phyloP scores from a whole-genome alignment of 345 rosid species.

The Carallia pectinifolia region DNA sequence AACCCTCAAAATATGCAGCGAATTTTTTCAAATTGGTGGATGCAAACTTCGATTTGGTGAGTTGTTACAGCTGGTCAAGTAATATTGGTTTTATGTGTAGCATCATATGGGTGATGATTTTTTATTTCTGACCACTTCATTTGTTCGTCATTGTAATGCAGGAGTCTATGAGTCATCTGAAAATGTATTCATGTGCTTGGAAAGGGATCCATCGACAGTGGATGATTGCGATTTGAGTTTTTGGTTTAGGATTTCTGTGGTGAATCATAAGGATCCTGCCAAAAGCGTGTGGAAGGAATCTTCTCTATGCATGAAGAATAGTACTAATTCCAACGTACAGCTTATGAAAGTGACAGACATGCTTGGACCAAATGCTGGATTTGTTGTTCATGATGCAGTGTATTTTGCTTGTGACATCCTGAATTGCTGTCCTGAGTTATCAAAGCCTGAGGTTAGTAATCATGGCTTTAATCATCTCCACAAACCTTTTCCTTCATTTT shows the following conservation, averaged over 20 bases:
- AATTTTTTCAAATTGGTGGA: slow-evolving; percentile 20
- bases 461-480: neutral
- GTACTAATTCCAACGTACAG: neutral
- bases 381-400: slow-evolving; percentile 12
- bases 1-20: slow-evolving; percentile 10
- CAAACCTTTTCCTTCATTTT: neutral
- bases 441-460: slow-evolving; percentile 13
- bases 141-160: neutral
- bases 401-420: slow-evolving; percentile 20
- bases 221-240: slow-evolving; percentile 14
- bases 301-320: slow-evolving; percentile 10
- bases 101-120: neutral
- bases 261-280: slow-evolving; percentile 17
- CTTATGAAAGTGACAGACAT: slow-evolving; percentile 14
- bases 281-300: slow-evolving; percentile 16
- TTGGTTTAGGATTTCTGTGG: slow-evolving; percentile 19
- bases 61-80: neutral
- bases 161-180: slow-evolving; percentile 14
- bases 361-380: slow-evolving; percentile 15
- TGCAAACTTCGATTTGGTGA: slow-evolving; percentile 24
- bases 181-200: slow-evolving; percentile 3
- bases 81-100: neutral
- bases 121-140: neutral
- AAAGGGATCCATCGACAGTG: slow-evolving; percentile 11
- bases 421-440: slow-evolving; percentile 21